Conservation (phyloP, 257 asterid genomes). For the Gentiana macrophylla region DNA sequence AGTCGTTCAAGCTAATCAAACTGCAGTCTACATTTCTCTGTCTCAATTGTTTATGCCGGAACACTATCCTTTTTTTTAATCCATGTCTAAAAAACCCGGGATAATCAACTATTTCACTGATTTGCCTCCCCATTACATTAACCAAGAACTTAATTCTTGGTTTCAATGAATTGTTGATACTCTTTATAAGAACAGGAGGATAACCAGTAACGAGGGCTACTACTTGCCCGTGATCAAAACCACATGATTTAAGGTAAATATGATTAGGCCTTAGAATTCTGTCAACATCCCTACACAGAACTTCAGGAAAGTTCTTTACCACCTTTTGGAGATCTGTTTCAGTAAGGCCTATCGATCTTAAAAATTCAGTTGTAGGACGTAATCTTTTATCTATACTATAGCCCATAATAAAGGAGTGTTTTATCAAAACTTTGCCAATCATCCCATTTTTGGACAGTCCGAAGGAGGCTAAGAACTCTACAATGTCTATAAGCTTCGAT, state of each 20-base stretch:
- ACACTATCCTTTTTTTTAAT: conserved; percentile 73
- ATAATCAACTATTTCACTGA: conserved; percentile 64
- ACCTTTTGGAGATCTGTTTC: conserved; percentile 57
- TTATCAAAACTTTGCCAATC: conserved; percentile 73
- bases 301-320: conserved; percentile 62
- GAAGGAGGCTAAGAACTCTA: conserved; percentile 61
- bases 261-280: conserved; percentile 64
- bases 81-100: conserved; percentile 88
- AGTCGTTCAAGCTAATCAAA: conserved; percentile 54
- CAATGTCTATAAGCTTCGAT: conserved; percentile 59
- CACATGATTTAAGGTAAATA: conserved; percentile 49
- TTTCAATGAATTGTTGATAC: conserved; percentile 56
- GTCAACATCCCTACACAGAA: conserved; percentile 70
- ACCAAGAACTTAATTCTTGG: conserved; percentile 82
- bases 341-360: conserved; percentile 60
- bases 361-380: conserved; percentile 63
- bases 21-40: conserved; percentile 48
- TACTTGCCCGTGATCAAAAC: conserved; percentile 51
- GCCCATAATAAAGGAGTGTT: conserved; percentile 76
- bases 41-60: conserved; percentile 54
- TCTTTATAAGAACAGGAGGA: conserved; percentile 87
- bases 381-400: conserved; percentile 73
- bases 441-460: conserved; percentile 58
- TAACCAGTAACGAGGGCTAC: conserved; percentile 70
- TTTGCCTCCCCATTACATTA: conserved; percentile 70